phyloP scores from a whole-genome alignment of 2,329 filamentous ascomycete species.

The Penicillium sp. region DNA sequence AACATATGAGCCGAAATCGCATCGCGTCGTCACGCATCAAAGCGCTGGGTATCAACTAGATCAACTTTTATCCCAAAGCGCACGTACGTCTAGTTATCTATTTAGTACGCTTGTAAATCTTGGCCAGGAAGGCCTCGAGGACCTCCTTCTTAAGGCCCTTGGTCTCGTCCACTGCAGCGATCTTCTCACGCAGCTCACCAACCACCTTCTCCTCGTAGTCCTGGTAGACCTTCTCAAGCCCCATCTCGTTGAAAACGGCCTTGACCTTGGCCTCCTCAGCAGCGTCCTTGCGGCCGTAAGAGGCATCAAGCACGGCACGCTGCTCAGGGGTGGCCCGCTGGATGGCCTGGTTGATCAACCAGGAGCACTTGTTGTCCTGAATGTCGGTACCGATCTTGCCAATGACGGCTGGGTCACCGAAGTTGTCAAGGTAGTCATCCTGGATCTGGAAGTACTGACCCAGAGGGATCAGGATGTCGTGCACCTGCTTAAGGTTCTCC shows the following conservation, averaged over 20 bases:
- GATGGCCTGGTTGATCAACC: constrained; percentile 94
- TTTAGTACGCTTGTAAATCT: constrained; percentile 99
- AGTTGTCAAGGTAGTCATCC: constrained; percentile 98
- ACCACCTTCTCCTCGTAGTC: constrained; percentile 89
- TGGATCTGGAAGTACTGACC: constrained; percentile 99
- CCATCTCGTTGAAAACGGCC: constrained; percentile 80
- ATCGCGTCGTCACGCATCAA: constrained; percentile 3
- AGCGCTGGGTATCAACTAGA: constrained; percentile 14
- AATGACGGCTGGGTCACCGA: constrained; percentile 85
- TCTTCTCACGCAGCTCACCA: constrained; percentile 71
- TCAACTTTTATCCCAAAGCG: neutral
- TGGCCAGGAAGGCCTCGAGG: constrained; percentile 85
- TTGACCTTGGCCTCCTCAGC: constrained; percentile 82
- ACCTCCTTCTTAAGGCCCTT: constrained; percentile 86
- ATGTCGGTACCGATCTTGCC: constrained; percentile 99
- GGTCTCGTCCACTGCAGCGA: constrained; percentile 78
- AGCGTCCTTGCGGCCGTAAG: constrained; percentile 91
- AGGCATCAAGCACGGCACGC: constrained; percentile 80
- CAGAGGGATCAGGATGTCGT: constrained; percentile 92
- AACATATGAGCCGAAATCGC: neutral
- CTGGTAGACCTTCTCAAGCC: constrained; percentile 79
- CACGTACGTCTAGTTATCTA: constrained; percentile 49
- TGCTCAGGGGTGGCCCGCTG: constrained; percentile 78
- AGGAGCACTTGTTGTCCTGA: constrained; percentile 99
- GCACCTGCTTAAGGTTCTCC: constrained; percentile 83